phyloP scores from a whole-genome alignment of 305 asterid species.

The Solanum aculeatissimum region DNA sequence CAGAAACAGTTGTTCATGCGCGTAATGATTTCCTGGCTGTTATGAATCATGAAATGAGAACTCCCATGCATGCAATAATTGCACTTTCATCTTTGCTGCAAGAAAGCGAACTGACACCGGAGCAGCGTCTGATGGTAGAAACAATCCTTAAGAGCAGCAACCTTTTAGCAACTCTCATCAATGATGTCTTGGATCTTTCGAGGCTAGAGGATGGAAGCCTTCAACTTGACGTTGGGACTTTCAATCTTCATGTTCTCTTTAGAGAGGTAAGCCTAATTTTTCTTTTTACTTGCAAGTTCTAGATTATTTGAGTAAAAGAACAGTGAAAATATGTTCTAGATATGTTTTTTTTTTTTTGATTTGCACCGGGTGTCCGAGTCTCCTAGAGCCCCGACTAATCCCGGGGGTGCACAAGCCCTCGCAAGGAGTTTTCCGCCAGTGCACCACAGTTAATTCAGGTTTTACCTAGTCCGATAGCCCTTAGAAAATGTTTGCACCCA shows the following conservation, averaged over 20 bases:
- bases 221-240: constrained; percentile 68
- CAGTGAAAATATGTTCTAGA: neutral
- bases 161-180: constrained; percentile 88
- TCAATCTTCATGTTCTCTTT: constrained; percentile 76
- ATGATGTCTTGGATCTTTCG: constrained; percentile 95
- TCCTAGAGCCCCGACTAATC: no score
- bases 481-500: no score
- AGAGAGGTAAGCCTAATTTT: constrained; percentile 42
- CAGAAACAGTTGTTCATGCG: constrained; percentile 86
- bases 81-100: constrained; percentile 86
- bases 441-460: no score
- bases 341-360: no score
- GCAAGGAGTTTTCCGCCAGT: no score
- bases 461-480: no score
- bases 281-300: neutral
- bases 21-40: constrained; percentile 90
- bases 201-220: constrained; percentile 98
- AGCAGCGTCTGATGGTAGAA: constrained; percentile 97
- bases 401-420: no score
- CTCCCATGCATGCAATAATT: constrained; percentile 95
- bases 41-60: constrained; percentile 98
- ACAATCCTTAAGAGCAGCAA: constrained; percentile 94
- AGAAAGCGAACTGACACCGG: constrained; percentile 87
- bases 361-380: no score
- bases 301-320: neutral